Evolutionary conservation across 495 filamentous ascomycete genomes (phyloP).

Genomic region (Penicillium desertorum): DNA sequence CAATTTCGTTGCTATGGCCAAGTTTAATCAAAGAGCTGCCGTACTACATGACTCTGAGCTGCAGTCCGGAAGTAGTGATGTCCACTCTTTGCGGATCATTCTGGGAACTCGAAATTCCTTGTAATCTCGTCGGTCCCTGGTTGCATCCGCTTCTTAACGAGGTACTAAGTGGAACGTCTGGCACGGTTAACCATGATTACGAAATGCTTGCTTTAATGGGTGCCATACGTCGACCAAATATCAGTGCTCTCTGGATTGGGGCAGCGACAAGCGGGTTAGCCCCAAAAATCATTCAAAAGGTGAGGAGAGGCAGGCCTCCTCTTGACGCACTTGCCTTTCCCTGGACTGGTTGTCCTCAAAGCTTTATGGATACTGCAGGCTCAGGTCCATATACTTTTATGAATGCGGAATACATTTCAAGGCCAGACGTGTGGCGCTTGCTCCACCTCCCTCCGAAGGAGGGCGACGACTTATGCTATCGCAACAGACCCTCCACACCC

Average conservation of each 20-base stretch:
- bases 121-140: conserved; percentile 22
- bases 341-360: conserved; percentile 21
- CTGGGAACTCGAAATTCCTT: conserved; percentile 20
- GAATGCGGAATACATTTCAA: conserved; percentile 8
- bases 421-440: conserved; percentile 20
- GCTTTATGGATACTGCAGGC: conserved; percentile 23
- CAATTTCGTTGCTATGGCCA: conserved; percentile 4
- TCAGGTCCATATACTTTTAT: conserved; percentile 16
- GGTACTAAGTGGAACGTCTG: neutral
- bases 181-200: neutral
- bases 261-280: conserved; percentile 13
- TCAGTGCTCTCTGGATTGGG: conserved; percentile 20
- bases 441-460: conserved; percentile 16
- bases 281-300: conserved; percentile 11
- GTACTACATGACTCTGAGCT: conserved; percentile 24
- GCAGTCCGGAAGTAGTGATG: conserved; percentile 17
- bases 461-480: conserved; percentile 10
- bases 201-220: conserved; percentile 19
- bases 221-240: conserved; percentile 13
- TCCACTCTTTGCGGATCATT: conserved; percentile 20
- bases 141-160: conserved; percentile 21
- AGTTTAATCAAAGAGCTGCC: conserved; percentile 13
- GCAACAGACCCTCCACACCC: conserved; percentile 7
- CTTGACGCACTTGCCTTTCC: conserved; percentile 18
- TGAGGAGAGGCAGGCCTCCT: conserved; percentile 13